These are phyloP conservation scores for Aureobasidium sp. DNA, from an alignment of 2,329 filamentous ascomycete species.

Conservation along the genomic window DNA sequence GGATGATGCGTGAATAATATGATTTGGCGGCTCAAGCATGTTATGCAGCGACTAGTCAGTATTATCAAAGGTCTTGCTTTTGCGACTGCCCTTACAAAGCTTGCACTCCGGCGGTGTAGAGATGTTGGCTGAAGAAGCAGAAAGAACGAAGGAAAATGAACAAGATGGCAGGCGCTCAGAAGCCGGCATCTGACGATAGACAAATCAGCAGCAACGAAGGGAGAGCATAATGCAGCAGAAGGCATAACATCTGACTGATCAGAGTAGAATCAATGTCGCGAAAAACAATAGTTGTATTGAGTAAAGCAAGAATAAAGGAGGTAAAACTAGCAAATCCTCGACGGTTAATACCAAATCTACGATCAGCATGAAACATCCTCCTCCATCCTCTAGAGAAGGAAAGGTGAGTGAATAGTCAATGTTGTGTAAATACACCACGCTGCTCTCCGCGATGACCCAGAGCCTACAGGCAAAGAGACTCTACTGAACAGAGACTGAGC, in stretches of 20 bases:
- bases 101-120: neutral
- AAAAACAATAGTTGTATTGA: slow-evolving; percentile 1
- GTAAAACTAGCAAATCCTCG: slow-evolving; percentile 9
- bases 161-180: neutral
- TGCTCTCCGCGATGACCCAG: neutral
- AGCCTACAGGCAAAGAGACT: neutral
- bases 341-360: neutral
- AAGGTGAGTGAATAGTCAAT: neutral
- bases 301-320: slow-evolving; percentile 3
- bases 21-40: neutral
- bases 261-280: neutral
- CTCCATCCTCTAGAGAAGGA: neutral
- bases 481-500: neutral
- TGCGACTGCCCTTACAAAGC: neutral
- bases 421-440: neutral
- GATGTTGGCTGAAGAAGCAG: neutral
- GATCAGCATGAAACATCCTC: slow-evolving; percentile 9
- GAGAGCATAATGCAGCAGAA: too few relatives aligned
- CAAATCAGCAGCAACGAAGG: neutral
- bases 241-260: neutral
- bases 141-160: neutral
- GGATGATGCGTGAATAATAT: neutral
- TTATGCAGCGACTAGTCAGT: neutral
- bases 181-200: neutral
- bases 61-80: neutral